Conservation (phyloP, 1,139 yeast species). For the Sugiyamaella neomexicana region DNA sequence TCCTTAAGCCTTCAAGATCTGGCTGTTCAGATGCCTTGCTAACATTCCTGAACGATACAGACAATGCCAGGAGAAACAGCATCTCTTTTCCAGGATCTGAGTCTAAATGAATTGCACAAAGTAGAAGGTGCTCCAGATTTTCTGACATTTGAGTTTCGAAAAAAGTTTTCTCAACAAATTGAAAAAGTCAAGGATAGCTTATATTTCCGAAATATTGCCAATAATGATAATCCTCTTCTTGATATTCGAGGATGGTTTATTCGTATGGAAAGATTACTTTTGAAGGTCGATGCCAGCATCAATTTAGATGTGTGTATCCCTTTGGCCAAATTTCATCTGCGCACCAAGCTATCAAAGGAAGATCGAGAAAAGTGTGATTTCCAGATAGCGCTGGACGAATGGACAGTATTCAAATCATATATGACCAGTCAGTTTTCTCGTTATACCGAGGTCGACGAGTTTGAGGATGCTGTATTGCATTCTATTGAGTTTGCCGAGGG, state of each 20-base stretch:
- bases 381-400: not conserved
- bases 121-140: not conserved
- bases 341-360: not conserved
- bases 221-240: not conserved
- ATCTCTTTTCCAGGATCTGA: not conserved
- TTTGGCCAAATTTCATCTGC: not conserved
- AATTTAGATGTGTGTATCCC: not conserved
- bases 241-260: conserved; percentile 2
- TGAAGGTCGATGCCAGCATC: not conserved
- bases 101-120: not conserved
- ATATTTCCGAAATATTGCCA: not conserved
- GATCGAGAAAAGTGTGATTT: not conserved
- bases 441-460: not conserved
- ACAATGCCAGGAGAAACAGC: not conserved
- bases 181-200: not conserved
- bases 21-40: too few relatives aligned
- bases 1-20: too few relatives aligned
- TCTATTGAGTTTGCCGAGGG: not conserved
- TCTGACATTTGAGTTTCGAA: not conserved
- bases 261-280: conserved; percentile 1
- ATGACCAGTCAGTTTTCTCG: not conserved
- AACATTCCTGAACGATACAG: too few relatives aligned
- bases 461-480: not conserved
- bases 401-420: not conserved
- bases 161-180: not conserved